phyloP scores from a whole-genome alignment of 202 grass and related monocot genomes.

The Tripidium arundinaceum region DNA sequence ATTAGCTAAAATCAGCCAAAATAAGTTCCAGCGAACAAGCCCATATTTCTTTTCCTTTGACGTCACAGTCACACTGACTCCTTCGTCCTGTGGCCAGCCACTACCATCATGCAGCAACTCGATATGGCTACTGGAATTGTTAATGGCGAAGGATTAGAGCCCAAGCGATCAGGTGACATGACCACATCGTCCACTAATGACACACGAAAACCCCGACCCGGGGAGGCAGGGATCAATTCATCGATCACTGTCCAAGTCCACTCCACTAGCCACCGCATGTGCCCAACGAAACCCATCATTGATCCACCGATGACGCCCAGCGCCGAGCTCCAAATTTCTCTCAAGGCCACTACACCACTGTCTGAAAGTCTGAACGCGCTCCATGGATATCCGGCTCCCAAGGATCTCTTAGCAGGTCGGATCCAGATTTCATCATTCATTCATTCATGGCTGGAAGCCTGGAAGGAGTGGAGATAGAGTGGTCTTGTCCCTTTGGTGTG shows the following conservation, averaged over 20 bases:
- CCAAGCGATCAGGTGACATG: slow-evolving; percentile 2
- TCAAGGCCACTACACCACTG: no score
- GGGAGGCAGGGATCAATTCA: no score
- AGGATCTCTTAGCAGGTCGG: not conserved
- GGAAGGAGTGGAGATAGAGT: not conserved
- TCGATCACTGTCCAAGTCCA: not conserved
- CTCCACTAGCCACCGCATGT: not conserved
- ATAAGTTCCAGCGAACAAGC: no score
- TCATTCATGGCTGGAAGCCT: not conserved
- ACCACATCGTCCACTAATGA: not conserved
- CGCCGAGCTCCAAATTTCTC: not conserved
- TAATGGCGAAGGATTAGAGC: slow-evolving; percentile 1
- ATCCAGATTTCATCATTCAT: no score
- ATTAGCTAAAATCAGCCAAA: no score
- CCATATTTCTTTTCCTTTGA: no score
- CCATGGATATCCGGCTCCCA: not conserved
- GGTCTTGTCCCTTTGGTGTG: not conserved
- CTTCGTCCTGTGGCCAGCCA: not conserved
- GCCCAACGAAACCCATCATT: not conserved
- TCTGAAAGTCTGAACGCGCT: not conserved
- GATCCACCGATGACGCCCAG: not conserved
- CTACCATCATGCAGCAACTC: not conserved
- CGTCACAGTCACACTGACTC: not conserved
- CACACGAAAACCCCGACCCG: not conserved
- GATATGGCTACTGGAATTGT: slow-evolving; percentile 4